These are phyloP conservation scores for Nakazawaea laoshanensis DNA, from an alignment of 805 yeast species.

Conservation along the genomic window DNA sequence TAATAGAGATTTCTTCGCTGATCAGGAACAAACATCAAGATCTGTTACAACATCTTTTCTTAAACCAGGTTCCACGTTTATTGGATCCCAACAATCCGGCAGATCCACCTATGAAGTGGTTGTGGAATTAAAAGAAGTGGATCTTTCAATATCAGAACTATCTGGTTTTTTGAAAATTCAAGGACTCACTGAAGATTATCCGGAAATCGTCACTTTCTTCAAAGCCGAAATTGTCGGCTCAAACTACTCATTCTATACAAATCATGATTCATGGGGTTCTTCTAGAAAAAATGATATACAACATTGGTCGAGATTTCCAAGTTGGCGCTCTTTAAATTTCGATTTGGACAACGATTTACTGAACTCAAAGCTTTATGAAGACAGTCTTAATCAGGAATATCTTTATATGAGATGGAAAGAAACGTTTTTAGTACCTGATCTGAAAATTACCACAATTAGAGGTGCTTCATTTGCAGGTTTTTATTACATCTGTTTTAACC, in stretches of 20 bases:
- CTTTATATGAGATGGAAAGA: slow-evolving; percentile 96
- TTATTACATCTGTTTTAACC: slow-evolving; percentile 80
- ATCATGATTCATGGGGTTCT: slow-evolving; percentile 45
- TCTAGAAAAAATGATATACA: slow-evolving; percentile 42
- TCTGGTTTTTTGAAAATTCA: slow-evolving; percentile 60
- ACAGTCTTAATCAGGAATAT: slow-evolving; percentile 29
- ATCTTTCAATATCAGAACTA: slow-evolving; percentile 39
- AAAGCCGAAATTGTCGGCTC: slow-evolving; percentile 63
- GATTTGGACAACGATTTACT: slow-evolving; percentile 21
- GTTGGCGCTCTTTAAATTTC: slow-evolving; percentile 24
- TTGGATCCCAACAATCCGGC: slow-evolving; percentile 68
- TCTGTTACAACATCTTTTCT: slow-evolving; percentile 31
- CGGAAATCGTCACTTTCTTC: slow-evolving; percentile 63
- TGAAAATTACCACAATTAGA: slow-evolving; percentile 45
- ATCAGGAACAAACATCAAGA: slow-evolving; percentile 2
- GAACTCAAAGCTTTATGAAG: slow-evolving; percentile 18
- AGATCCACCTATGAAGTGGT: slow-evolving; percentile 54
- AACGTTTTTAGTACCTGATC: slow-evolving; percentile 76
- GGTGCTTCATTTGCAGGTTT: slow-evolving; percentile 91
- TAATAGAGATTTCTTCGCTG: slow-evolving; percentile 7
- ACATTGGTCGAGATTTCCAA: slow-evolving; percentile 52
- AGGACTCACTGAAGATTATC: slow-evolving; percentile 54
- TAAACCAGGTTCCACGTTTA: slow-evolving; percentile 52
- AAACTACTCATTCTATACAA: slow-evolving; percentile 50
- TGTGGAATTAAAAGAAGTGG: slow-evolving; percentile 65